Evolutionary conservation across 108 stramenopile species (phyloP), one percentile per base, ranked within the genome.

Genomic region (Epipyxis sp.): DNA sequence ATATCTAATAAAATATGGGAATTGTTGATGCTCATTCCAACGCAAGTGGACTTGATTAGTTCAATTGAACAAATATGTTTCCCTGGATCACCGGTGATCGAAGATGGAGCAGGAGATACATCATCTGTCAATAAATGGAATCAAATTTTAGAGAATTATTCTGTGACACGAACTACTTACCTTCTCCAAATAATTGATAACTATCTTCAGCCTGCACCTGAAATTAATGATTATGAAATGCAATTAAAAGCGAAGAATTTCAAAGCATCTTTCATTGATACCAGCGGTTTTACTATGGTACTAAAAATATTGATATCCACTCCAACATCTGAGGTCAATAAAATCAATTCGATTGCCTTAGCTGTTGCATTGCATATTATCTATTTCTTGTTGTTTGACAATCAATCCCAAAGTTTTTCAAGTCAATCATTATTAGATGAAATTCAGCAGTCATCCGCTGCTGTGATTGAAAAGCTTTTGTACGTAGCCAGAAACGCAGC

Each of bases 141-240:
- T 42, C 39, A 10, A 6, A 10, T 27, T 27, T 65, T 78, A 37
- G 62, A 68, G 67, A 42, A 69, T 77, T 77, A 41, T 37, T 40
- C 39, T 59, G 92, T 91, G 69, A 88, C 92, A 76, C 88, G 89
- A 42, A 91, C 92, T 35, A 91, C 95, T 20, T 97, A 97, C 77
- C 91, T 91, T 3, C 86, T 97, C 81, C 90, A 95, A 83, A 90
- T 94, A 27, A 87, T 97, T 39, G 96, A 97, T 80, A 90, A 92
- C 34, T 87, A 92, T 43, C 80, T 97, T 30, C 90, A 91, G 58
- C 96, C 96, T 13, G 91, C 94, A 3, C 82, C 86, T 32, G 92
- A 88, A 59, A 82, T 92, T 27, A 30, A 44, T 1, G 76, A 43
- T 25, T n/a, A n/a, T n/a, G n/a, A n/a, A n/a, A 76, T 92, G 25